Evolutionary conservation across 1,284 basidiomycete species (phyloP), one percentile per base, ranked within the genome.

Genomic region (Clitocybe nebularis): DNA sequence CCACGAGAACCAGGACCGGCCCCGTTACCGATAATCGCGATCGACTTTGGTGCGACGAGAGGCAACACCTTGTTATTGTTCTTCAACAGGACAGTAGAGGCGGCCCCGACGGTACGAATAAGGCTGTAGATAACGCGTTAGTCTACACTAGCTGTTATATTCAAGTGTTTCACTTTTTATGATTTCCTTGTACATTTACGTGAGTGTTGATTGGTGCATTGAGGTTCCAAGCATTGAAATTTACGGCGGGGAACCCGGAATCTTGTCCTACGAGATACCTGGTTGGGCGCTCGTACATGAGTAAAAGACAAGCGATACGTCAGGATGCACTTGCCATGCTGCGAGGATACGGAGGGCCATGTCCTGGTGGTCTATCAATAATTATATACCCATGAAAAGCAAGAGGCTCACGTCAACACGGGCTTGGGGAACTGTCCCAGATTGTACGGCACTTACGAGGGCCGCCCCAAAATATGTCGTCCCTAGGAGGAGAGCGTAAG

Each of bases 21-120:
- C 43, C 79, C 83, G 43, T 72, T 75, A 3, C 84, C 84, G 41
- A 86, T 71, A 16, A 88, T 64, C 0, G 68, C 79, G 38, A 87
- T 71, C 3, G 66, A 68, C 48, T 64, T 64, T 0, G 75, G 75
- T 13, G 62, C 64, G 1, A 64, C 67, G n/a, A 89, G 62, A 1
- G 87, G 87, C 0, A 91, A 66, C 1, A 67, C 63, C 3, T 63
- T 61, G 30, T 72, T 67, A 1, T 55, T 57, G 59, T 91, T 91
- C 68, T 90, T 90, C 38, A 91, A 69, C 17, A 93, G 65, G 5
- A 90, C 80, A 1, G 79, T 83, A 0, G 81, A 81, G 0, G 84
- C 79, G 0, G 74, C 74, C n/a, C 77, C 85, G 28, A 89, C 79
- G 36, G 77, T 66, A 7, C 82, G 74, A 28, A 87, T 82, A 9